These are phyloP conservation scores for Neopestalotiopsis sp. DNA, from an alignment of 2,329 filamentous ascomycete species.

Conservation along the genomic window DNA sequence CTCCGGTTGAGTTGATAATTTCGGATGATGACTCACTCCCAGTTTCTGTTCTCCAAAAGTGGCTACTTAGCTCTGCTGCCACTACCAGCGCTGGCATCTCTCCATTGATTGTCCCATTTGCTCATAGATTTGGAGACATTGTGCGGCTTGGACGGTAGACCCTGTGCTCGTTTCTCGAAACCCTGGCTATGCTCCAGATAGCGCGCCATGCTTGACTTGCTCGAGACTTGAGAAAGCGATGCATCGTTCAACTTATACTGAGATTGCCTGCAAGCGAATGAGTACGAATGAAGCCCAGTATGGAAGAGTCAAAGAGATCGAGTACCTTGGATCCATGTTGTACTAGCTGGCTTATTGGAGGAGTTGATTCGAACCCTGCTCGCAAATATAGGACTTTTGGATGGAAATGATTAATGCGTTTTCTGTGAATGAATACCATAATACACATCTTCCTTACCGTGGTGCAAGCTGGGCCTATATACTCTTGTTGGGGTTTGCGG, in stretches of 20 bases:
- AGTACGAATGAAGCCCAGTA: background rate
- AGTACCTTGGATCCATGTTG: slow-evolving; percentile 7
- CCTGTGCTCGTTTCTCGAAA: slow-evolving; percentile 3
- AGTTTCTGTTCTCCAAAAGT: background rate
- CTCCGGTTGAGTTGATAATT: no score
- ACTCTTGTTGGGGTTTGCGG: no score
- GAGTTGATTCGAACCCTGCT: no score
- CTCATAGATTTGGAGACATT: background rate
- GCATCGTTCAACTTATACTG: background rate
- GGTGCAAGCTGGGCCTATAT: no score
- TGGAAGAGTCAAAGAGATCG: background rate
- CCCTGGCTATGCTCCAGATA: background rate
- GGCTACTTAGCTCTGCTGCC: background rate
- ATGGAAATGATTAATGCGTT: no score
- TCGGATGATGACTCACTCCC: background rate
- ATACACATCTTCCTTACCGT: no score
- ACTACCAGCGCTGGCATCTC: background rate
- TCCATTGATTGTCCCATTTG: slow-evolving; percentile 1
- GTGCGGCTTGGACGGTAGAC: background rate
- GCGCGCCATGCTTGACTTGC: background rate
- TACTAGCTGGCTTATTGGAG: background rate
- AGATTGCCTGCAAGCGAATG: background rate
- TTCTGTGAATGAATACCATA: no score
- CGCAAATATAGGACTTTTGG: no score
- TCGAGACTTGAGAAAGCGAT: background rate